Conservation (phyloP, 306 rosid species). For the Biancaea sappan region DNA sequence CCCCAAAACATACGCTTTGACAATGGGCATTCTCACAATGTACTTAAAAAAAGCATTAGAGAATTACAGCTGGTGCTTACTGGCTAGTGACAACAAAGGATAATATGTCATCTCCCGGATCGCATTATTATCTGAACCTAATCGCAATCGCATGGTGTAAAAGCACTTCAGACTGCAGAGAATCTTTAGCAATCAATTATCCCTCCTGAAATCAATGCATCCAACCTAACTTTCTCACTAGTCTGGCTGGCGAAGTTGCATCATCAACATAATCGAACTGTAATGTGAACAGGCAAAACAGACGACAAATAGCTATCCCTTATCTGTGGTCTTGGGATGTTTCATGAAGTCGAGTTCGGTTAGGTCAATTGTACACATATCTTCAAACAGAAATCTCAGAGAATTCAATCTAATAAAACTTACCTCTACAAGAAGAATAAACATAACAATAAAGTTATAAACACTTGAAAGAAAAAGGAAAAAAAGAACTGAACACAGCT, state of each 20-base stretch:
- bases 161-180: neutral
- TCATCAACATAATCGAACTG: neutral
- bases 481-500: conserved; percentile 30
- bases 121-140: conserved; percentile 11
- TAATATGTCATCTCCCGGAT: neutral
- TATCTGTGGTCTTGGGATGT: neutral
- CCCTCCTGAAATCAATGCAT: neutral
- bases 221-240: neutral
- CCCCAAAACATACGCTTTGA: neutral
- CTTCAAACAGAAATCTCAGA: conserved; percentile 24
- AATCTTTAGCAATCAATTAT: conserved; percentile 11
- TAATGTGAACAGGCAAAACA: neutral
- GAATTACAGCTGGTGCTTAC: neutral
- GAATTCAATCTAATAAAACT: conserved; percentile 35
- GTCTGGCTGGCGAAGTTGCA: conserved; percentile 17
- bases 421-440: conserved; percentile 37
- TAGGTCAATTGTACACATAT: conserved; percentile 1
- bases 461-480: neutral
- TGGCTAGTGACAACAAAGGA: neutral
- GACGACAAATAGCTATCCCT: neutral
- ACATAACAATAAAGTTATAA: conserved; percentile 38
- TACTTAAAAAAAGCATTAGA: neutral
- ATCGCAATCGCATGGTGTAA: neutral
- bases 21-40: neutral
- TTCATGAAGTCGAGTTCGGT: neutral